Evolutionary conservation across 345 rosid species (phyloP).

Genomic region (Microcos paniculata): DNA sequence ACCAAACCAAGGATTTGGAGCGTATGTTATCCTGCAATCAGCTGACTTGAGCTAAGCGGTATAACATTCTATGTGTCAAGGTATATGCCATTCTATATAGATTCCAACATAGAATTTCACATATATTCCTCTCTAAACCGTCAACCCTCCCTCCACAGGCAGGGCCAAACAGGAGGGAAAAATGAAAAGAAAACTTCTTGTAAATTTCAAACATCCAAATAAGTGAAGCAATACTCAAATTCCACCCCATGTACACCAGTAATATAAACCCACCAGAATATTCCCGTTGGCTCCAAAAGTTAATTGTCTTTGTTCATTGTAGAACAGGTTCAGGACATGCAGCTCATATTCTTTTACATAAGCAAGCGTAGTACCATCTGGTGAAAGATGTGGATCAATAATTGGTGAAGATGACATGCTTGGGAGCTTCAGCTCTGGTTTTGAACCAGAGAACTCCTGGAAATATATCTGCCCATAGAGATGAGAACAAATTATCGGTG

Average conservation of each 20-base stretch:
- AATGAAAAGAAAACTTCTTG: neutral
- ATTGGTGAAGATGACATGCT: conserved; percentile 59
- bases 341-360: conserved; percentile 71
- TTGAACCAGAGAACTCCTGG: conserved; percentile 65
- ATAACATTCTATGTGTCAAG: neutral
- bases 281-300: conserved; percentile 67
- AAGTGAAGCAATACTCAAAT: neutral
- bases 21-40: neutral
- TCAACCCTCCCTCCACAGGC: neutral
- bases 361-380: conserved; percentile 79
- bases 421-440: conserved; percentile 73
- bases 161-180: neutral
- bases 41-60: neutral
- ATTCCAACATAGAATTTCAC: neutral
- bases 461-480: conserved; percentile 61
- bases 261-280: conserved; percentile 49
- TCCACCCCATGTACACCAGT: neutral
- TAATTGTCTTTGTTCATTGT: conserved; percentile 56
- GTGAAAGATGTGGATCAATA: conserved; percentile 87
- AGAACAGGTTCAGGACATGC: conserved; percentile 60
- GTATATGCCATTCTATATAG: neutral
- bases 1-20: neutral
- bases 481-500: conserved; percentile 11
- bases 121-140: neutral
- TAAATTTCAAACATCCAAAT: neutral